A percentile compares a stretch with the other conserved stretches of the same genome.
These are phyloP conservation scores for Triadica sebifera DNA, from an alignment of 345 rosid genomes.

Conservation along the genomic window DNA sequence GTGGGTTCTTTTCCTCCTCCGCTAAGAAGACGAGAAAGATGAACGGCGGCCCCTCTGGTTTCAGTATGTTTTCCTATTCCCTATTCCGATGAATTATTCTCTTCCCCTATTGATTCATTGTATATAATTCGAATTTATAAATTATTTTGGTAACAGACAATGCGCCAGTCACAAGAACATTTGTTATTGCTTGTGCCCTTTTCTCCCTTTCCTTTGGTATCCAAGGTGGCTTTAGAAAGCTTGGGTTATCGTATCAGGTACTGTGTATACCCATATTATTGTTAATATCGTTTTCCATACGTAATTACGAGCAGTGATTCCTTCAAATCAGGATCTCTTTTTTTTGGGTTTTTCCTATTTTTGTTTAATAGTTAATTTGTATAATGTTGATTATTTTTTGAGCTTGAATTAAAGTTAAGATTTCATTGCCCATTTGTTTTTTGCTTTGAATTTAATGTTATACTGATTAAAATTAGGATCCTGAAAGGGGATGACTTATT, in stretches of 20 bases:
- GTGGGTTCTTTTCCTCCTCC: neutral
- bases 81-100: neutral
- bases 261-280: neutral
- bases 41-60: slow-evolving; percentile 99
- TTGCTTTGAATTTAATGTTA: neutral
- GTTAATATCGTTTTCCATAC: neutral
- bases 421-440: neutral
- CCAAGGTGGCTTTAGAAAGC: slow-evolving; percentile 62
- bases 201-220: slow-evolving; percentile 82
- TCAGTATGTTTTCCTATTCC: slow-evolving; percentile 48
- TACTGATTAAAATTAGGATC: neutral
- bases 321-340: neutral
- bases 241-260: slow-evolving; percentile 89
- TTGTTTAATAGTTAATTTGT: neutral
- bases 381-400: neutral
- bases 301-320: neutral
- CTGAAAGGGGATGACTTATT: neutral
- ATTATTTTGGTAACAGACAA: slow-evolving; percentile 48
- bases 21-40: slow-evolving; percentile 37
- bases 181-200: slow-evolving; percentile 59
- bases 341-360: neutral
- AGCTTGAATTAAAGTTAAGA: neutral
- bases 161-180: slow-evolving; percentile 77
- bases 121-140: neutral
- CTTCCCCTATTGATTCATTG: neutral